Percentiles rank a stretch among this genome's conserved stretches.
These are phyloP conservation scores for Cryphonectria naterciae DNA, from an alignment of 2,329 filamentous ascomycete genomes.

Conservation along the genomic window DNA sequence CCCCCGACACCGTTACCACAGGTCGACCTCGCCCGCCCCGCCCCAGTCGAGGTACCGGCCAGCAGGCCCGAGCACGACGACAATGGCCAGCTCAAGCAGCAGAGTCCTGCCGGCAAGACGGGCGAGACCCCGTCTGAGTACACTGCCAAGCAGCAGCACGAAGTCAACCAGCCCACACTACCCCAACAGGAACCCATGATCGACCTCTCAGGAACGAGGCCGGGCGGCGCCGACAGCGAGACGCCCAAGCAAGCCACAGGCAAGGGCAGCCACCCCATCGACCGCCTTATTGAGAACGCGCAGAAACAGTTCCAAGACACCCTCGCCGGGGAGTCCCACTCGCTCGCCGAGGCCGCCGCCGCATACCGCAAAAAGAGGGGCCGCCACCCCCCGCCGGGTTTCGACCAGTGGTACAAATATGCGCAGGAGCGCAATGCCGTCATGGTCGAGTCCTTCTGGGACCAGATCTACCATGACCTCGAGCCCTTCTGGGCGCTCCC, in stretches of 20 bases:
- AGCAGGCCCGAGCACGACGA: constrained; percentile 6
- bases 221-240: constrained; percentile 14
- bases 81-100: constrained; percentile 18
- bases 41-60: background rate
- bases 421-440: constrained; percentile 56
- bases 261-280: constrained; percentile 51
- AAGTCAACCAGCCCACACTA: constrained; percentile 19
- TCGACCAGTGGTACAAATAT: constrained; percentile 62
- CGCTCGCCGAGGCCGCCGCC: constrained; percentile 55
- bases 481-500: constrained; percentile 62
- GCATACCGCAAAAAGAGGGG: constrained; percentile 61
- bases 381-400: constrained; percentile 66
- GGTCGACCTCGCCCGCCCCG: background rate
- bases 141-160: constrained; percentile 24
- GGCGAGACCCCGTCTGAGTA: constrained; percentile 18
- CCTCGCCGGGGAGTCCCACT: constrained; percentile 50
- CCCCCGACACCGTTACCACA: constrained; percentile 5
- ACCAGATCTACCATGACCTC: constrained; percentile 66
- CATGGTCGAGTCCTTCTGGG: constrained; percentile 66
- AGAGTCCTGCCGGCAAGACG: constrained; percentile 25
- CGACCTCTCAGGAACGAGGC: background rate
- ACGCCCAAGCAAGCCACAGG: constrained; percentile 4
- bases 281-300: constrained; percentile 52
- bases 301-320: constrained; percentile 47
- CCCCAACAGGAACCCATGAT: constrained; percentile 23